Evolutionary conservation across 148 eudicot genomes (phyloP).

Genomic region (Simmondsia chinensis): DNA sequence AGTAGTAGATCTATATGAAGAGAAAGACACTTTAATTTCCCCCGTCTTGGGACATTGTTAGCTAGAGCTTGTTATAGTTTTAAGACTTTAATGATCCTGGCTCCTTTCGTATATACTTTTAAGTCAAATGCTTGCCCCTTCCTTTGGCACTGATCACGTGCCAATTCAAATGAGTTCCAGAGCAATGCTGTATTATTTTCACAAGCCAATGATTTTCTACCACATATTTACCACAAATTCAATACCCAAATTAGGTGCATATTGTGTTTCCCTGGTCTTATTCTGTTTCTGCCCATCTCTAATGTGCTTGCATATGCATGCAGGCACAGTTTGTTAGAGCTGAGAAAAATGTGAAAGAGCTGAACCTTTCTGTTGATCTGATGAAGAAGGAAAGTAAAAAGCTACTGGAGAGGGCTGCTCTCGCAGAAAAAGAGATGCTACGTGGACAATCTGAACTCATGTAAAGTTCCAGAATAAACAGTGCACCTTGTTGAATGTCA

Average conservation of each 20-base stretch:
- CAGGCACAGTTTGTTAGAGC: slow-evolving; percentile 78
- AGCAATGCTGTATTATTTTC: too few species aligned
- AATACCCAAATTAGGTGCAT: too few species aligned
- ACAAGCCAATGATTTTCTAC: too few species aligned
- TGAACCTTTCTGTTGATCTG: slow-evolving; percentile 63
- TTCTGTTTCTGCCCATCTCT: background rate
- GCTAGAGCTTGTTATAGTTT: too few species aligned
- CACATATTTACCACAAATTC: too few species aligned
- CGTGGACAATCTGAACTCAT: slow-evolving; percentile 51
- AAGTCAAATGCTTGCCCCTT: too few species aligned
- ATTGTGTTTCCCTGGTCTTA: background rate
- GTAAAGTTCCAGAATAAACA: slow-evolving; percentile 18
- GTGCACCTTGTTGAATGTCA: background rate
- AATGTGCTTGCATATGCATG: slow-evolving; percentile 3
- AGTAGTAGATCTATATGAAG: background rate
- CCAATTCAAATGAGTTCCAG: too few species aligned
- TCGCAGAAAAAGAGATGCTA: slow-evolving; percentile 86
- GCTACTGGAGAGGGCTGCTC: slow-evolving; percentile 72
- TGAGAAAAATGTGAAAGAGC: slow-evolving; percentile 60
- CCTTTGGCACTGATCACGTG: too few species aligned
- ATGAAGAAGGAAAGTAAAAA: slow-evolving; percentile 84
- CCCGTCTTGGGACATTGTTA: too few species aligned
- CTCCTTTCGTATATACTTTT: too few species aligned
- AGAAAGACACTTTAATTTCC: too few species aligned
- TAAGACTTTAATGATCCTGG: too few species aligned